Percentiles rank a stretch among this genome's conserved stretches.
phyloP scores from a whole-genome alignment of 257 asterid species.

The Eustoma russellianum region DNA sequence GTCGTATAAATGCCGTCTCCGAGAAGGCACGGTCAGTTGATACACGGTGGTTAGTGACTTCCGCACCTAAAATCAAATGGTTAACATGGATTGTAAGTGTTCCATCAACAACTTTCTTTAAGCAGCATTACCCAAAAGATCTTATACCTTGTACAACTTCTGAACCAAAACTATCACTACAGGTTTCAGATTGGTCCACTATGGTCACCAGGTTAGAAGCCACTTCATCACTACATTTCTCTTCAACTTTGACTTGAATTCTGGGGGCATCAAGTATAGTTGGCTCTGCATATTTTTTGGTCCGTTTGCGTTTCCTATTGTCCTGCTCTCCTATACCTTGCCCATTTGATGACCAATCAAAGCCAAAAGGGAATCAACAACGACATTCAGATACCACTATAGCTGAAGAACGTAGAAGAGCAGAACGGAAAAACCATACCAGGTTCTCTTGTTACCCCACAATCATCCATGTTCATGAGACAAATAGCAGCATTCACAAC shows the following conservation, averaged over 20 bases:
- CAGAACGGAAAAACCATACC: conserved; percentile 24
- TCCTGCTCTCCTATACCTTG: conserved; percentile 40
- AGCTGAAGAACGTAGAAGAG: conserved; percentile 5
- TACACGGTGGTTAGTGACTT: conserved; percentile 19
- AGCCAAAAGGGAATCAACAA: conserved; percentile 14
- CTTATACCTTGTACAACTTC: conserved; percentile 38
- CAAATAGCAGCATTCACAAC: conserved; percentile 61
- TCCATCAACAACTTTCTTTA: not conserved
- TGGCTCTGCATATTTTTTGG: conserved; percentile 43
- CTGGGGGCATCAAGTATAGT: conserved; percentile 24
- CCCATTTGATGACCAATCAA: conserved; percentile 13
- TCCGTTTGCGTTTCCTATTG: conserved; percentile 33
- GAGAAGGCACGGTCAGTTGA: conserved; percentile 25
- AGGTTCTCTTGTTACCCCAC: conserved; percentile 19
- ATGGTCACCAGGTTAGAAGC: conserved; percentile 17
- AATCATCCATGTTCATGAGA: conserved; percentile 49
- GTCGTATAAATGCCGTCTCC: conserved; percentile 33
- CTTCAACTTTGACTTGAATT: conserved; percentile 11
- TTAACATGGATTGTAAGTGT: not conserved
- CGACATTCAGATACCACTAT: not conserved
- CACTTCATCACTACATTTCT: conserved; percentile 13
- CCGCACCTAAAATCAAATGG: conserved; percentile 30
- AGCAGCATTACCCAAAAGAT: not conserved
- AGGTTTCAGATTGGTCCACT: conserved; percentile 20
- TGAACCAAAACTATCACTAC: conserved; percentile 27